These are phyloP conservation scores for Rosa persica DNA, from an alignment of 306 rosid genomes.

Conservation along the genomic window DNA sequence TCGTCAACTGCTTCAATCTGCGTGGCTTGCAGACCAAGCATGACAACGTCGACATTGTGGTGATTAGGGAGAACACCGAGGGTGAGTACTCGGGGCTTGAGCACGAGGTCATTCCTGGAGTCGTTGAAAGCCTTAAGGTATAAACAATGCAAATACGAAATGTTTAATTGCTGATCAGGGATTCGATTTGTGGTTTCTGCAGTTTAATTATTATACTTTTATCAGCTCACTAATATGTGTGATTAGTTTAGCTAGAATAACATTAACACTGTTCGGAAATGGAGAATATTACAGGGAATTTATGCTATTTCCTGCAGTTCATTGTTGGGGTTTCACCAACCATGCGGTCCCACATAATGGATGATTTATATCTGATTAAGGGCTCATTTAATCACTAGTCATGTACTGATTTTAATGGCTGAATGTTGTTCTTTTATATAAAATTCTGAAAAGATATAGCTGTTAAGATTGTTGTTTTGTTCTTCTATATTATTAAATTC, in stretches of 20 bases:
- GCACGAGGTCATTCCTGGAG: slow-evolving; percentile 93
- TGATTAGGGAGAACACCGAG: slow-evolving; percentile 82
- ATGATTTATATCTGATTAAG: neutral
- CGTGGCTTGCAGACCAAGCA: slow-evolving; percentile 72
- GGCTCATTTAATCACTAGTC: neutral
- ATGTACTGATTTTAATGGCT: neutral
- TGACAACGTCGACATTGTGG: slow-evolving; percentile 79
- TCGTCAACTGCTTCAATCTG: slow-evolving; percentile 74
- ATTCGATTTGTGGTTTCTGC: neutral
- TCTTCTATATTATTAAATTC: too few species aligned
- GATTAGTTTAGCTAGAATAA: neutral
- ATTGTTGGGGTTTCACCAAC: neutral
- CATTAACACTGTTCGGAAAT: neutral
- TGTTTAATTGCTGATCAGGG: neutral
- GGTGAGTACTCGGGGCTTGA: slow-evolving; percentile 89
- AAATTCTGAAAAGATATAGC: neutral
- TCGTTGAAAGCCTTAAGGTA: slow-evolving; percentile 89
- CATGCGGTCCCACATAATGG: neutral
- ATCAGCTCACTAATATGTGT: neutral
- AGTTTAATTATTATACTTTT: neutral
- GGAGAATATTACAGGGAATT: neutral
- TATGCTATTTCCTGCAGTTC: neutral
- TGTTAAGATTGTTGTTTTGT: neutral
- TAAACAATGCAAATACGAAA: neutral
- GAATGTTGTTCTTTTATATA: neutral